These are phyloP conservation scores for Trichoderma virens DNA, from an alignment of 495 filamentous ascomycete genomes.

Conservation along the genomic window DNA sequence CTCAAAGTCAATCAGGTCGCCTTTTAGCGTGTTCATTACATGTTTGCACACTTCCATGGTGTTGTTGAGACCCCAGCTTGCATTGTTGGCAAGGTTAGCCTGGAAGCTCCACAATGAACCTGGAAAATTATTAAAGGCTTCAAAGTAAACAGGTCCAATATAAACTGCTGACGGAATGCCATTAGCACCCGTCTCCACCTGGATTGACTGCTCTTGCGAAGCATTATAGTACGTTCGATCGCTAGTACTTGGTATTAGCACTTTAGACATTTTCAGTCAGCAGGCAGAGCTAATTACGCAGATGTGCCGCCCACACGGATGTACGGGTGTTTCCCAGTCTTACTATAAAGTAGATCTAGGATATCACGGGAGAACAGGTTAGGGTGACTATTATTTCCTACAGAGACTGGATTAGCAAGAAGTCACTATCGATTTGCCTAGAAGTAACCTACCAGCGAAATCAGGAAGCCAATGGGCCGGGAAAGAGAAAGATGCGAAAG, in stretches of 20 bases:
- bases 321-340: slow-evolving; percentile 2
- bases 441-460: background rate
- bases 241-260: background rate
- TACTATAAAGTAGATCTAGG: background rate
- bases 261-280: background rate
- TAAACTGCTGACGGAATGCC: background rate
- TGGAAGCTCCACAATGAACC: slow-evolving; percentile 3
- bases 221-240: background rate
- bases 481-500: slow-evolving; percentile 1
- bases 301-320: background rate
- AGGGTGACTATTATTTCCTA: slow-evolving; percentile 1
- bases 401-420: background rate
- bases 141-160: background rate
- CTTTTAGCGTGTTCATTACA: background rate
- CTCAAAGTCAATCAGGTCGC: background rate
- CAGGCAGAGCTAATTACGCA: background rate
- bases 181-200: background rate
- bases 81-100: background rate
- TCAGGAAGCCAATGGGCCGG: background rate
- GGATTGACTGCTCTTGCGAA: background rate
- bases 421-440: background rate
- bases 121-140: background rate
- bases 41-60: background rate
- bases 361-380: slow-evolving; percentile 3
- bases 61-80: background rate